phyloP scores from a whole-genome alignment of 1,139 yeast genomes.

The Candida dubliniensis region DNA sequence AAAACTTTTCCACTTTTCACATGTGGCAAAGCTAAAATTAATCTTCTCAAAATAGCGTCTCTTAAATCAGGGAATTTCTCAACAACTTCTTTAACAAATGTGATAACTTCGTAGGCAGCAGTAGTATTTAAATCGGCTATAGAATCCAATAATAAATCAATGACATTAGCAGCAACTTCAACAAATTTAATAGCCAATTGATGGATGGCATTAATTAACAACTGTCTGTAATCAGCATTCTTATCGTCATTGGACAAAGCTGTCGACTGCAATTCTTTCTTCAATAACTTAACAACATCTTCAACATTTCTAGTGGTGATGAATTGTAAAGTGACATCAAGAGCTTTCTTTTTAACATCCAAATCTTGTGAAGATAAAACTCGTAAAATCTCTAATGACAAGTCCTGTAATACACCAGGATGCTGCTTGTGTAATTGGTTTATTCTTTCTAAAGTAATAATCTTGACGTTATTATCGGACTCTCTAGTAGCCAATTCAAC shows the following conservation, averaged over 20 bases:
- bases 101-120: slow-evolving; percentile 87
- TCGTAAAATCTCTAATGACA: slow-evolving; percentile 82
- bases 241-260: slow-evolving; percentile 69
- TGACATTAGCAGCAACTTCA: slow-evolving; percentile 90
- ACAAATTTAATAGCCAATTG: slow-evolving; percentile 84
- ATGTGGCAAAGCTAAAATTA: slow-evolving; percentile 61
- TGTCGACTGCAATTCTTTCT: slow-evolving; percentile 84
- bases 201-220: slow-evolving; percentile 85
- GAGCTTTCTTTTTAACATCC: slow-evolving; percentile 86
- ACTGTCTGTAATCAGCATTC: slow-evolving; percentile 81
- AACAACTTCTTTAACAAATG: slow-evolving; percentile 89
- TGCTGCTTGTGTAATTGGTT: slow-evolving; percentile 69
- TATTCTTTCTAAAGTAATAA: slow-evolving; percentile 87
- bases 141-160: slow-evolving; percentile 83
- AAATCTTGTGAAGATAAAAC: slow-evolving; percentile 84
- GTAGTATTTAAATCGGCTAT: slow-evolving; percentile 79
- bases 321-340: slow-evolving; percentile 77
- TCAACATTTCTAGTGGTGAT: slow-evolving; percentile 89
- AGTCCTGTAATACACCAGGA: slow-evolving; percentile 85
- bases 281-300: slow-evolving; percentile 86
- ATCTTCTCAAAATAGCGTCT: slow-evolving; percentile 60
- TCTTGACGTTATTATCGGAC: slow-evolving; percentile 89
- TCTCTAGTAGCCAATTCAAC: slow-evolving; percentile 89
- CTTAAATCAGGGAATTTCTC: slow-evolving; percentile 88
- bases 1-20: slow-evolving; percentile 87